phyloP scores from a whole-genome alignment of 192 early-diverging fungal species.

The Entomortierella parvispora region DNA sequence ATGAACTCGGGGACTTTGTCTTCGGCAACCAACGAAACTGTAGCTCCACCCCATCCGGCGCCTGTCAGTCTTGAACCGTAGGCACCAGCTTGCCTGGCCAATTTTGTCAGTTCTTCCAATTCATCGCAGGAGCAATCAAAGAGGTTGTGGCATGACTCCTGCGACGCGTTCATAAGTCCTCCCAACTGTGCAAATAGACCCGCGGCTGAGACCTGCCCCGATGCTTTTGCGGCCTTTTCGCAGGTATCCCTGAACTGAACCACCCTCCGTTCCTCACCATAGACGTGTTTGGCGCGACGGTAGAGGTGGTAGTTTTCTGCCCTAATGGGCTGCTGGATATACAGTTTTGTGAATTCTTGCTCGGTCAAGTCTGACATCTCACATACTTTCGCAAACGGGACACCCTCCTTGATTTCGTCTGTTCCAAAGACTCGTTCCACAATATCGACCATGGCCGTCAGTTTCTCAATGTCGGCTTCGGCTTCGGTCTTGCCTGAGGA shows the following conservation, averaged over 20 bases:
- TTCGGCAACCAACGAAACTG: slow-evolving; percentile 51
- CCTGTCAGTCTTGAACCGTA: slow-evolving; percentile 90
- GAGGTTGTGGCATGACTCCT: slow-evolving; percentile 80
- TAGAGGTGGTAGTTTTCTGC: slow-evolving; percentile 78
- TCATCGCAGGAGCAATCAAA: slow-evolving; percentile 90
- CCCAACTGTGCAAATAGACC: slow-evolving; percentile 67
- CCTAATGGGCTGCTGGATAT: slow-evolving; percentile 62
- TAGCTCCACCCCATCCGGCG: slow-evolving; percentile 88
- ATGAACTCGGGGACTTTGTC: slow-evolving; percentile 72
- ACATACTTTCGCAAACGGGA: slow-evolving; percentile 39
- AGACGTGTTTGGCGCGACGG: slow-evolving; percentile 86
- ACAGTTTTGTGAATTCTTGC: slow-evolving; percentile 58
- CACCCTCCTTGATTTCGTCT: slow-evolving; percentile 31
- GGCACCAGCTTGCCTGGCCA: slow-evolving; percentile 75
- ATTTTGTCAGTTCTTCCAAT: slow-evolving; percentile 77
- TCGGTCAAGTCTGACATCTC: slow-evolving; percentile 49
- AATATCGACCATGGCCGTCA: slow-evolving; percentile 52
- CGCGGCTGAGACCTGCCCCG: slow-evolving; percentile 36
- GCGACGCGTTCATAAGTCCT: slow-evolving; percentile 90
- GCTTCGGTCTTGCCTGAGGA: slow-evolving; percentile 50
- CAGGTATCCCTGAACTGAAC: slow-evolving; percentile 74
- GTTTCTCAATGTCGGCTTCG: slow-evolving; percentile 52
- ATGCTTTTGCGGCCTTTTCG: slow-evolving; percentile 33
- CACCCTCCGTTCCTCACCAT: slow-evolving; percentile 83
- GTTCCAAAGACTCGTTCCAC: slow-evolving; percentile 48